Evolutionary conservation across 768 basidiomycete species (phyloP).

Genomic region (Kwoniella shandongensis): DNA sequence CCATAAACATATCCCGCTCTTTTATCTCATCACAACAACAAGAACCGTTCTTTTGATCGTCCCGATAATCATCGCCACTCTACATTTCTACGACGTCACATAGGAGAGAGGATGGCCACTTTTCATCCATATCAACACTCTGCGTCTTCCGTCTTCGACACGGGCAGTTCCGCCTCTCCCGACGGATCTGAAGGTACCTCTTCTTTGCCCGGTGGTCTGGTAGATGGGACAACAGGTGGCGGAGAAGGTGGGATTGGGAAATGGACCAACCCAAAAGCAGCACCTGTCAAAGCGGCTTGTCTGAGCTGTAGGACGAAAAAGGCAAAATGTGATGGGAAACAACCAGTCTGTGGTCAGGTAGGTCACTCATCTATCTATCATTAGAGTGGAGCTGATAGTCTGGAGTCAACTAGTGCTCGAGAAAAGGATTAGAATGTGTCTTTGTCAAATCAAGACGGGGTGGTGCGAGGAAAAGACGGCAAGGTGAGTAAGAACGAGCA

Average conservation of each 20-base stretch:
- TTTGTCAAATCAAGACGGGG: conserved; percentile 51
- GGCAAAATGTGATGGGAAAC: conserved; percentile 50
- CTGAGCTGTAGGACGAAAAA: conserved; percentile 49
- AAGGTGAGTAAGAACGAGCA: conserved; percentile 21
- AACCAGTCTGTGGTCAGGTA: conserved; percentile 49
- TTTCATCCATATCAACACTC: conserved; percentile 11
- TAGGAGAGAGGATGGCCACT: no score
- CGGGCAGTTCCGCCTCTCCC: conserved; percentile 8
- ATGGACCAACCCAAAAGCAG: conserved; percentile 25
- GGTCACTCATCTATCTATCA: conserved; percentile 8
- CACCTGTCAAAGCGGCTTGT: conserved; percentile 50
- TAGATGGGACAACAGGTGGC: neutral
- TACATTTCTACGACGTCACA: no score
- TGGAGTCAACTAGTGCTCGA: conserved; percentile 32
- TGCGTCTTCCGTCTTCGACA: neutral
- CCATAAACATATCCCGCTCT: no score
- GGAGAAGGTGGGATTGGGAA: conserved; percentile 16
- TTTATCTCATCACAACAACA: no score
- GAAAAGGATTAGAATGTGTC: conserved; percentile 46
- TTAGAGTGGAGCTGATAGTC: neutral
- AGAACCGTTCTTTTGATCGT: no score
- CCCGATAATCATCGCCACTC: no score
- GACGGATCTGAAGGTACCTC: neutral
- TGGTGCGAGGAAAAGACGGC: conserved; percentile 48
- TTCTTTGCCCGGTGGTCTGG: no score